Percentiles rank a stretch among this genome's conserved stretches.
Conservation (phyloP, 176 grass and related monocot species). For the Oryza officinalis region DNA sequence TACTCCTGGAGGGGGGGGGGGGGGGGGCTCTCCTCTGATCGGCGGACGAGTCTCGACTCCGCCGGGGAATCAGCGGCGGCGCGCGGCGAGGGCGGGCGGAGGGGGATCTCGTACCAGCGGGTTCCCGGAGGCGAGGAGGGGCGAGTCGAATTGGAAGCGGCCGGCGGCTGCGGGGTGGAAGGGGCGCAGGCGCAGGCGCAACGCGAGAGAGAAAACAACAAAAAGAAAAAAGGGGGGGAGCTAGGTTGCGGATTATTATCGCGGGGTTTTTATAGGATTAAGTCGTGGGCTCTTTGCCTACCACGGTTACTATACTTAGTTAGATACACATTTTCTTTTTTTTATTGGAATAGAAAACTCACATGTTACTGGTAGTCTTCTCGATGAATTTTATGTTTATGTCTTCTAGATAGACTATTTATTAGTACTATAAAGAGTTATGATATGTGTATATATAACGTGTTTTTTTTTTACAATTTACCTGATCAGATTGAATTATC, state of each 20-base stretch:
- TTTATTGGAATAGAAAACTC: too few species aligned
- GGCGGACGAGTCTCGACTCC: constrained; percentile 2
- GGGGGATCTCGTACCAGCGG: not conserved
- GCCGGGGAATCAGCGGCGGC: constrained; percentile 14
- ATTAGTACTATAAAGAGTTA: too few species aligned
- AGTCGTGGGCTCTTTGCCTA: not conserved
- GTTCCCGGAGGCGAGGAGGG: not conserved
- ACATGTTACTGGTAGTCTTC: too few species aligned
- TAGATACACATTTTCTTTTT: too few species aligned
- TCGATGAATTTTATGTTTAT: too few species aligned
- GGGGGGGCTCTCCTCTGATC: constrained; percentile 25
- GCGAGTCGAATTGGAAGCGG: constrained; percentile 43
- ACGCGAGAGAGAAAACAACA: constrained; percentile 12
- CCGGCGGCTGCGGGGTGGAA: constrained; percentile 37
- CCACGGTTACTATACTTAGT: not conserved
- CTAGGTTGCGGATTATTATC: not conserved
- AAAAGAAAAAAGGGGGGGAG: not conserved
- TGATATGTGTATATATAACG: too few species aligned
- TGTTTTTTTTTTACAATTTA: too few species aligned
- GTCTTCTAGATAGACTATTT: too few species aligned
- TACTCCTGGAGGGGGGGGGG: not conserved
- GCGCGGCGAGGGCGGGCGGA: not conserved
- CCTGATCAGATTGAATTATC: too few species aligned
- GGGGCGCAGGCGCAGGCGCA: not conserved
- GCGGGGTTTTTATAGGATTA: not conserved